Base-by-base conservation (phyloP, 805 yeast genomes). In the Yarrowia sp. region DNA sequence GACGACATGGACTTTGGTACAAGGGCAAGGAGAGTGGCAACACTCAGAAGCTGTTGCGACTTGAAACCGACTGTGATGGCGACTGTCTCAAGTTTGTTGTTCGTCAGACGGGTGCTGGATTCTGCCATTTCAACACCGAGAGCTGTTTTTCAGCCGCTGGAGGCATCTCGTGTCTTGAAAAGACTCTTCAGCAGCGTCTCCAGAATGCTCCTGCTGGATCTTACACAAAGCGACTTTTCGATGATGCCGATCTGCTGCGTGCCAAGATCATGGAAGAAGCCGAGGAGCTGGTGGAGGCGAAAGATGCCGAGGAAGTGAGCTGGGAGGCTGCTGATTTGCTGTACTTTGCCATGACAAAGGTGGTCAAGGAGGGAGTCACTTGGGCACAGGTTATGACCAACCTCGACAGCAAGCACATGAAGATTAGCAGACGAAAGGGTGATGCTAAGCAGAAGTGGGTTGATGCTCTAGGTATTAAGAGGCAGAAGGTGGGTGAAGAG, bases 311-410 rank as follows among this genome's bases (percentile, higher is more conserved):
- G 1, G 88, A 93, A 65, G 83, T 91, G 64, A 88, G 98, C 0
- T 95, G 97, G 97, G 99, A 95, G 78, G 93, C 96, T 63, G 99
- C 99, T 8, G 99, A 95, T 75, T 81, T 95, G 74, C 82, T 89
- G 66, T 80, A 84, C 72, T 86, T 88, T 71, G 86, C 90, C 64
- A 68, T 83, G 66, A 80, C 88, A 70, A 89, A 89, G 74, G 83
- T 88, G 31, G 74, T 86, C 44, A 85, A 89, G 75, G 80, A 85
- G 71, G 97, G 93, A 36, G 97, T 95, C 36, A 77, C 88, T 31
- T 78, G 92, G 71, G 79, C 83, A 8, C 98, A 92, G 71, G 86
- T 95, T 50, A 97, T 92, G 78, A 82, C 81, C 69, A 91, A 93
- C 76, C 81, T 95, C 73, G 92, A 90, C 73, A 76, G 86, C 74